Conservation (phyloP, 2,329 filamentous ascomycete genomes). For the Plenodomus tracheiphilus region DNA sequence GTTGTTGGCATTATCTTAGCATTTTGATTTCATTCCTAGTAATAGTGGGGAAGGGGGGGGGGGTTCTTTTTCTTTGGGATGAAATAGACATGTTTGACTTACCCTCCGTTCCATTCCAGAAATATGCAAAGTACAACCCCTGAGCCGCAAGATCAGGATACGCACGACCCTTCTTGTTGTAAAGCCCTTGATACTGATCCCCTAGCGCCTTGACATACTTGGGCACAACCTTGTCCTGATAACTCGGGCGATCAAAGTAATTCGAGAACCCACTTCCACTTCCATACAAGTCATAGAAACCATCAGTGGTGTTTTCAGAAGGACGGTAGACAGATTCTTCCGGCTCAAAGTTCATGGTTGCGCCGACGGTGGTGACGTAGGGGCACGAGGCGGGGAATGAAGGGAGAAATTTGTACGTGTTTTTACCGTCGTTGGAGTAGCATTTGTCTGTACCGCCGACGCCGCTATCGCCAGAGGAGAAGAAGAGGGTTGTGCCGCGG, state of each 20-base stretch:
- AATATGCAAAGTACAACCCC: conserved; percentile 54
- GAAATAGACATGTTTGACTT: not conserved
- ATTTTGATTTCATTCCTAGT: too few relatives aligned
- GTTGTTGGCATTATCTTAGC: too few relatives aligned
- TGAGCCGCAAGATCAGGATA: conserved; percentile 67
- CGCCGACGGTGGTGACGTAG: conserved; percentile 69
- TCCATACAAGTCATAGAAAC: conserved; percentile 56
- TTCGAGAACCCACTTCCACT: conserved; percentile 56
- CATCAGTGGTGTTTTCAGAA: conserved; percentile 27
- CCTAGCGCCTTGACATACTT: conserved; percentile 50
- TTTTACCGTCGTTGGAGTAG: conserved; percentile 61
- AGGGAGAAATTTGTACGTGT: conserved; percentile 60
- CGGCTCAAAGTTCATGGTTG: conserved; percentile 57
- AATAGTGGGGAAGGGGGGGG: not conserved
- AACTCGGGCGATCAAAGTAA: conserved; percentile 52
- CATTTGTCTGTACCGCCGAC: conserved; percentile 58
- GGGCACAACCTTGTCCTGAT: conserved; percentile 51
- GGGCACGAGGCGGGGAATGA: conserved; percentile 70
- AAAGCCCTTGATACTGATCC: conserved; percentile 53
- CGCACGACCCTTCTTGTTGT: conserved; percentile 58
- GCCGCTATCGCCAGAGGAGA: conserved; percentile 65
- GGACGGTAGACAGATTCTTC: conserved; percentile 55
- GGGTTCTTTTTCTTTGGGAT: not conserved
- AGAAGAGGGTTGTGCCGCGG: conserved; percentile 67
- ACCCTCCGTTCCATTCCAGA: conserved; percentile 46